These are phyloP conservation scores for Calonectria montana DNA, from an alignment of 2,329 filamentous ascomycete genomes.

Conservation along the genomic window DNA sequence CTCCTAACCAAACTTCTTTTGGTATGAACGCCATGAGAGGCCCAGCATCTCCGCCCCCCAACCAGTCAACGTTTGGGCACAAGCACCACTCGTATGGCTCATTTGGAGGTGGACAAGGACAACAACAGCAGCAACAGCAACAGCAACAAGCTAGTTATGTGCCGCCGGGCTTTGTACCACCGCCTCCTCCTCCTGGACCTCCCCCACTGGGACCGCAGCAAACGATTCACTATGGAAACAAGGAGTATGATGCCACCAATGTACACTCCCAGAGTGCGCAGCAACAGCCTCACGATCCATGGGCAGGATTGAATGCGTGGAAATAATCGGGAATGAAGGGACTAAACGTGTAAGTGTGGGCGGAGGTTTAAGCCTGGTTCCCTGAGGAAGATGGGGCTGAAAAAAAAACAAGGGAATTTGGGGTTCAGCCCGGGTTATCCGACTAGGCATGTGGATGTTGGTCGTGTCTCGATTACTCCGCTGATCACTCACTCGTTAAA, in stretches of 20 bases:
- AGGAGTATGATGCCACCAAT: conserved; percentile 47
- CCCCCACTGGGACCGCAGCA: conserved; percentile 72
- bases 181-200: conserved; percentile 72
- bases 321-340: conserved; percentile 49
- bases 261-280: conserved; percentile 47
- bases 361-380: conserved; percentile 4
- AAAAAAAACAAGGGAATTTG: not conserved
- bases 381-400: not conserved
- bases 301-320: conserved; percentile 65
- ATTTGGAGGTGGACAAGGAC: conserved; percentile 43
- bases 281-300: conserved; percentile 60
- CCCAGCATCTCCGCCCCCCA: conserved; percentile 67
- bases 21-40: conserved; percentile 51
- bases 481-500: not conserved
- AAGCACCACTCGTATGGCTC: conserved; percentile 52
- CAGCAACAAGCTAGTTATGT: conserved; percentile 58
- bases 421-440: not conserved
- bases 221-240: conserved; percentile 65
- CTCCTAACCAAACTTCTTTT: conserved; percentile 69
- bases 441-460: not conserved
- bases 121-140: conserved; percentile 43
- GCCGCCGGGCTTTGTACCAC: conserved; percentile 70
- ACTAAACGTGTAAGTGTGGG: not conserved
- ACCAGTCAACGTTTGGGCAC: conserved; percentile 62
- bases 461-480: not conserved